These are phyloP conservation scores for Astragalus membranaceus DNA, from an alignment of 306 rosid species.

Conservation along the genomic window DNA sequence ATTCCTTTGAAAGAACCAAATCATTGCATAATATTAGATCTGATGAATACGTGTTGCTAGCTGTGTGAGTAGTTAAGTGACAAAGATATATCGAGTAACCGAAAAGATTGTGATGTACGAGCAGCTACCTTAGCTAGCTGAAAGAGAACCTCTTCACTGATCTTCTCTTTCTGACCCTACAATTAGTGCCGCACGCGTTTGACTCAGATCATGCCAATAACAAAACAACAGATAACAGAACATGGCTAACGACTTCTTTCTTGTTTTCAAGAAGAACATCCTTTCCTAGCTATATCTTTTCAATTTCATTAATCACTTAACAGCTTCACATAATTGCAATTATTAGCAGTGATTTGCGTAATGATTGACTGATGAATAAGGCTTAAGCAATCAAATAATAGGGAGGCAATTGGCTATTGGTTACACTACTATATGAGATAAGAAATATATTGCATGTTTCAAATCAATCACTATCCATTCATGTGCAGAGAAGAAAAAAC, in stretches of 20 bases:
- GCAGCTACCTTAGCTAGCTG: slow-evolving; percentile 4
- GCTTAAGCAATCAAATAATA: background rate
- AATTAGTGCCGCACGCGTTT: background rate
- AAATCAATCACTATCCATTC: slow-evolving; percentile 1
- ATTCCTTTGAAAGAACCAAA: slow-evolving; percentile 1
- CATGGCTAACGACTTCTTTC: slow-evolving; percentile 5
- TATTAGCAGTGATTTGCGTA: background rate
- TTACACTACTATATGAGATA: background rate
- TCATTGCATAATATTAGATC: slow-evolving; percentile 6
- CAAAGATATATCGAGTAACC: slow-evolving; percentile 42
- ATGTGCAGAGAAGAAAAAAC: background rate
- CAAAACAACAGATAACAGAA: slow-evolving; percentile 29
- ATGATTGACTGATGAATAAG: background rate
- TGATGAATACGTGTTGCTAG: background rate
- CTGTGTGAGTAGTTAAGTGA: slow-evolving; percentile 35
- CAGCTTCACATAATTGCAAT: background rate
- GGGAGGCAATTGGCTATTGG: background rate
- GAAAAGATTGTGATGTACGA: slow-evolving; percentile 45
- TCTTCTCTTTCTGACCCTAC: slow-evolving; percentile 49
- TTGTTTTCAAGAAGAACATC: background rate
- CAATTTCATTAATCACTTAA: slow-evolving; percentile 3
- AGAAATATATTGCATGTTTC: slow-evolving; percentile 1
- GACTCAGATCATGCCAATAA: slow-evolving; percentile 1
- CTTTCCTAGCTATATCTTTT: background rate
- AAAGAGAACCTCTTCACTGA: slow-evolving; percentile 37